These are phyloP conservation scores for Penicillium sp. DNA, from an alignment of 2,329 filamentous ascomycete genomes.

Conservation along the genomic window DNA sequence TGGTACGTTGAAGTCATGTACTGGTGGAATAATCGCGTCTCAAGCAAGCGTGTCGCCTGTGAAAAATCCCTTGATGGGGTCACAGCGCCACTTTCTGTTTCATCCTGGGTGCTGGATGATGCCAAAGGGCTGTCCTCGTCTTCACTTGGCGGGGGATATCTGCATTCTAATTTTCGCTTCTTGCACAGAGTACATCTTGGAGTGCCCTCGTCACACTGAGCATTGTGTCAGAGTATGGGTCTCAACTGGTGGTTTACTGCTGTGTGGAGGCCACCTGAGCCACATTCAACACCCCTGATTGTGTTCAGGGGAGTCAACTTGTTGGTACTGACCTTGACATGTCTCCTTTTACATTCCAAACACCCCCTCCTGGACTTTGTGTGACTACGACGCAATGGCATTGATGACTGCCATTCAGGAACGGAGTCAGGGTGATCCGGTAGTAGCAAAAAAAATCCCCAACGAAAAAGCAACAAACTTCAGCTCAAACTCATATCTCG, in stretches of 20 bases:
- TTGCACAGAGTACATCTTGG: conserved; percentile 38
- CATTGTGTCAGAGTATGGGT: conserved; percentile 1
- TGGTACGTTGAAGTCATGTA: conserved; percentile 37
- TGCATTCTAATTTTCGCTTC: conserved; percentile 38
- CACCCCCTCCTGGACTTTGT: conserved; percentile 43
- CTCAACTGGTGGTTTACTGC: not conserved
- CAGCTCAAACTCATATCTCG: not conserved
- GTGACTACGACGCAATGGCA: conserved; percentile 35
- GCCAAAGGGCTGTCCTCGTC: conserved; percentile 26
- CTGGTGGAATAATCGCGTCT: conserved; percentile 40
- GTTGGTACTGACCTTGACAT: conserved; percentile 35
- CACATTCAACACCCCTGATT: not conserved
- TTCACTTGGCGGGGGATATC: conserved; percentile 26
- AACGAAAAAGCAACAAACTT: not conserved
- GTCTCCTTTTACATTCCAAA: conserved; percentile 39
- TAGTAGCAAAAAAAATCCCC: not conserved
- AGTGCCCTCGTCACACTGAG: conserved; percentile 38
- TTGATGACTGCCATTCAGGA: conserved; percentile 13
- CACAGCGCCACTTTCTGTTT: conserved; percentile 10
- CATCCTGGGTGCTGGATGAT: conserved; percentile 22
- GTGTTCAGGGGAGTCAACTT: not conserved
- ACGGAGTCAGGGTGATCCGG: not conserved
- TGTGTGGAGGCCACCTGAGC: not conserved
- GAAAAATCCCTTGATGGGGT: conserved; percentile 13
- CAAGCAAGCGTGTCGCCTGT: conserved; percentile 28